Base-by-base conservation (phyloP, 78 protist species). In the Guillardia theta region DNA sequence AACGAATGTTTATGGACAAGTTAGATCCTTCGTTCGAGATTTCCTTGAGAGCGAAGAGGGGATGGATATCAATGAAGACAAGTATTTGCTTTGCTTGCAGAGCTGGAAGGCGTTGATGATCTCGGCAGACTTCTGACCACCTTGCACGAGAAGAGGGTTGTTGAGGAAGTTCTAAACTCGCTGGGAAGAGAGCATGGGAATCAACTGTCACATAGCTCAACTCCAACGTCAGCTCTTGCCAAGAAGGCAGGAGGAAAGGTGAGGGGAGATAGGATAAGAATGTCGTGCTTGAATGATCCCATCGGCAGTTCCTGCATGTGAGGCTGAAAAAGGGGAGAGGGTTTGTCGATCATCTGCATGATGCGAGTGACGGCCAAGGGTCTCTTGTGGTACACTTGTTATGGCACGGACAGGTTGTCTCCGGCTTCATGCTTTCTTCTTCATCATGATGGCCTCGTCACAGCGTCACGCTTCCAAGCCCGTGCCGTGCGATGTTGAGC, bases 1-100 rank as follows among this genome's bases (percentile, higher is more conserved):
- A n/a, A n/a, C n/a, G n/a, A 70, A 70, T 70, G 36, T 70, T 3
- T 70, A 70, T 70, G 83, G 83, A 24, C 33, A 78, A 18, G 48
- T 78, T 0, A 45, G 90, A n/a, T 78, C 90, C 90, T 78, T 78
- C 33, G 90, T 78, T 37, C 45, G 90, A 37, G 90, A 78, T 18
- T 78, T 78, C 90, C 5, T 78, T 5, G 90, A 19, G 3, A 18
- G 15, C 43, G 90, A 78, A 48, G 41, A 78, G 48, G 90, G 90
- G 1, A 30, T 78, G 0, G 90, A 24, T 2, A 45, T 78, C 3
- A 48, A 78, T 43, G 90, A 78, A 43, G 90, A 78, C 9, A 78
- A 78, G n/a, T n/a, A n/a, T n/a, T n/a, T n/a, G n/a, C n/a, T n/a
- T n/a, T n/a, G n/a, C n/a, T n/a, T n/a, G 64, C 19, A n/a, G n/a